phyloP scores from a whole-genome alignment of 164 flowering plant species.

The Protea cynaroides region DNA sequence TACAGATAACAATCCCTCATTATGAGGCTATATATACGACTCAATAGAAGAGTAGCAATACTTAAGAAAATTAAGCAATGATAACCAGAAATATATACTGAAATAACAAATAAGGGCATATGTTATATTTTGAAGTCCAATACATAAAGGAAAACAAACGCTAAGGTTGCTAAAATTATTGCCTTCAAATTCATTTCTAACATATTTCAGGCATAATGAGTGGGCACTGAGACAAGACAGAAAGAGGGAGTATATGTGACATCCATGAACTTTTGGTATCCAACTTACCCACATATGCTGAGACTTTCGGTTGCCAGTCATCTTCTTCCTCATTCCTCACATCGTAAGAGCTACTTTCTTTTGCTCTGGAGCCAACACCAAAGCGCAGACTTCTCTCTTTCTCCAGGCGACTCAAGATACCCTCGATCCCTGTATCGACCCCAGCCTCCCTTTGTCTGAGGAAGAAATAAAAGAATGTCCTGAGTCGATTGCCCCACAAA shows the following conservation, averaged over 20 bases:
- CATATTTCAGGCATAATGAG: not conserved
- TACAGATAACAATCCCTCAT: not conserved
- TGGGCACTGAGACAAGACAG: not conserved
- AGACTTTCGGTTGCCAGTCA: conserved; percentile 11
- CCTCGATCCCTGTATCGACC: conserved; percentile 58
- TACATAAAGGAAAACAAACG: not conserved
- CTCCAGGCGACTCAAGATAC: conserved; percentile 70
- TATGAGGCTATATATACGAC: not conserved
- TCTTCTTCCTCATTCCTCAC: conserved; percentile 9
- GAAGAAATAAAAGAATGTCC: conserved; percentile 4
- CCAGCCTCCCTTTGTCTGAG: conserved; percentile 33
- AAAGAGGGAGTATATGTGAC: not conserved
- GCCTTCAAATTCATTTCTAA: not conserved
- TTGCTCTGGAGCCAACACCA: conserved; percentile 31
- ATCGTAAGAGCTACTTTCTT: conserved; percentile 10
- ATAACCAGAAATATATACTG: too few relatives aligned
- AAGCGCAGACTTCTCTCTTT: conserved; percentile 45
- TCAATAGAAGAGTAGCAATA: too few relatives aligned
- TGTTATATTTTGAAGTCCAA: too few relatives aligned
- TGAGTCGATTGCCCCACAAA: not conserved
- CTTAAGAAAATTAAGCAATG: too few relatives aligned
- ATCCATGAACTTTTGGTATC: not conserved
- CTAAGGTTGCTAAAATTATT: not conserved
- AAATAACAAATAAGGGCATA: not conserved
- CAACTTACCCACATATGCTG: conserved; percentile 23